phyloP scores from a whole-genome alignment of 352 stramenopile genomes.

The Globisporangium recalcitrans region DNA sequence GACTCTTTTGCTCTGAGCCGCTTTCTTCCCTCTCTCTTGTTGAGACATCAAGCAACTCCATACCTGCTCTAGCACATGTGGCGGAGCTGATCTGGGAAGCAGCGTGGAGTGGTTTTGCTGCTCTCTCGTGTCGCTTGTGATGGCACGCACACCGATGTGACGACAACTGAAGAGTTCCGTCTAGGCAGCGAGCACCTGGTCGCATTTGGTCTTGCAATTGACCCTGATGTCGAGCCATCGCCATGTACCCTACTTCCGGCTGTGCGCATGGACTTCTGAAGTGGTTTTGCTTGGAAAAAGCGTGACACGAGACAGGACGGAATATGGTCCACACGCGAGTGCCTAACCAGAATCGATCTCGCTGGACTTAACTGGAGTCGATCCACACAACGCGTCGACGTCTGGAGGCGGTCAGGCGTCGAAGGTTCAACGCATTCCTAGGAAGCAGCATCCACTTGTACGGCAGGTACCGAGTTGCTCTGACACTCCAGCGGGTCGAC shows the following conservation, averaged over 20 bases:
- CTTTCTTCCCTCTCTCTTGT: no score
- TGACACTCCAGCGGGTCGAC: background rate
- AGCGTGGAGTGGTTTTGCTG: no score
- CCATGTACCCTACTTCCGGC: background rate
- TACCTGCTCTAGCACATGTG: background rate
- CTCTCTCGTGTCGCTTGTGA: no score
- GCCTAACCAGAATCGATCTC: no score
- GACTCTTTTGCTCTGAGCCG: no score
- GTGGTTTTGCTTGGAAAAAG: background rate
- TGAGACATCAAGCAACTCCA: background rate
- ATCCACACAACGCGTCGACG: background rate
- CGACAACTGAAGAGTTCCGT: no score
- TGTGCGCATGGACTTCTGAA: background rate
- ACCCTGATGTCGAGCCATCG: background rate
- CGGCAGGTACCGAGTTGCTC: background rate
- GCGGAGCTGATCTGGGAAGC: no score
- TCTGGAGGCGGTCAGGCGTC: background rate
- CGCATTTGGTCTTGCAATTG: background rate
- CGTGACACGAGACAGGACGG: background rate
- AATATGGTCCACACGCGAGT: background rate
- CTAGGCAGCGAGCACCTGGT: no score
- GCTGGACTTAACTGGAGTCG: background rate
- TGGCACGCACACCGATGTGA: no score
- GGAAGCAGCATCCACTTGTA: background rate
- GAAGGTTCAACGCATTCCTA: background rate